Percentiles rank a stretch among this genome's conserved stretches.
Conservation (phyloP, 2,329 filamentous ascomycete genomes). For the Microsporum ferrugineum region DNA sequence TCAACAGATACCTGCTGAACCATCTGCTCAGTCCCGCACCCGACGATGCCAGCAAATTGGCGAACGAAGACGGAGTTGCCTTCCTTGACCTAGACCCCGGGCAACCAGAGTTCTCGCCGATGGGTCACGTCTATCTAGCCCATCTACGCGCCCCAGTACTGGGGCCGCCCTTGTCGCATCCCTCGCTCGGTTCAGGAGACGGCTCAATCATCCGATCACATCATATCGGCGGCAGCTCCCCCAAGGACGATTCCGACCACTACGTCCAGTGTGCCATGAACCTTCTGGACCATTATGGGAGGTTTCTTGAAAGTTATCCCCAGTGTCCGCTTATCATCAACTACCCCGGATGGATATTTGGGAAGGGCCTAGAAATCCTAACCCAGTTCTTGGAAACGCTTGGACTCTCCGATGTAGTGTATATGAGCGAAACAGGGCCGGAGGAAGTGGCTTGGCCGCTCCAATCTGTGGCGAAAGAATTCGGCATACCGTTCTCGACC, state of each 20-base stretch:
- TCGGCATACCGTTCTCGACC: constrained; percentile 31
- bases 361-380: constrained; percentile 40
- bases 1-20: constrained; percentile 46
- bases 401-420: constrained; percentile 42
- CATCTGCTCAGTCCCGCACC: constrained; percentile 37
- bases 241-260: constrained; percentile 47
- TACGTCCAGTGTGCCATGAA: constrained; percentile 44
- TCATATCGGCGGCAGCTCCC: constrained; percentile 41
- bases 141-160: constrained; percentile 42
- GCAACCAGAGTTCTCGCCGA: constrained; percentile 48
- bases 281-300: constrained; percentile 40
- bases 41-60: constrained; percentile 22
- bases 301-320: constrained; percentile 30
- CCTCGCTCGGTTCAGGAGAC: constrained; percentile 24
- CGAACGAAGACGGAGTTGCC: constrained; percentile 34
- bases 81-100: constrained; percentile 50
- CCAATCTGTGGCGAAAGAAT: constrained; percentile 27
- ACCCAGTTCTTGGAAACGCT: constrained; percentile 37
- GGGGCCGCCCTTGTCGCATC: constrained; percentile 47
- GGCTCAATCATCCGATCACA: constrained; percentile 40
- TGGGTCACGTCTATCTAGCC: constrained; percentile 48
- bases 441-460: constrained; percentile 34
- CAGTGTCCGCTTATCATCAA: constrained; percentile 46
- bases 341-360: constrained; percentile 46
- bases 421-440: constrained; percentile 41